Conservation (phyloP, 78 protist genomes). For the Trichosphaerium sp. region DNA sequence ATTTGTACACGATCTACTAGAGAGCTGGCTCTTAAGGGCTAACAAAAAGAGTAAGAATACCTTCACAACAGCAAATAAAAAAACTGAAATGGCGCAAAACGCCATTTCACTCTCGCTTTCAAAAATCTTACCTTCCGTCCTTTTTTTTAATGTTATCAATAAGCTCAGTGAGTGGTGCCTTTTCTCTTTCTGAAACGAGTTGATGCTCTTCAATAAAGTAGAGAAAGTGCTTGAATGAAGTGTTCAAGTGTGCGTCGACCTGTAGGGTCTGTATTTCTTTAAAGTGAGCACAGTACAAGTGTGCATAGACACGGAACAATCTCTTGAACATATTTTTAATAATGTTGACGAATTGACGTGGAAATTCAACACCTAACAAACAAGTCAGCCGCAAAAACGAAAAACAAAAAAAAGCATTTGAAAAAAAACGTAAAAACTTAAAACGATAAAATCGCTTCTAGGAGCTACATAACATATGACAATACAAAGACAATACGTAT, state of each 20-base stretch:
- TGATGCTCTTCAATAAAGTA: slow-evolving; percentile 41
- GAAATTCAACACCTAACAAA: slow-evolving; percentile 49
- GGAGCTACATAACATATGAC: too few species aligned
- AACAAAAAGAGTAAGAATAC: too few species aligned
- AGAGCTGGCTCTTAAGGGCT: too few species aligned
- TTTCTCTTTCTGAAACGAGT: slow-evolving; percentile 50
- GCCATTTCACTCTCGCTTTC: too few species aligned
- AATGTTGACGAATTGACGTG: slow-evolving; percentile 55
- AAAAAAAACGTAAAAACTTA: too few species aligned
- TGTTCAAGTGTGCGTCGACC: slow-evolving; percentile 68
- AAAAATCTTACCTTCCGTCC: too few species aligned
- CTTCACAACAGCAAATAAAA: too few species aligned
- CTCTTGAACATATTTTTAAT: slow-evolving; percentile 73
- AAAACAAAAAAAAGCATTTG: too few species aligned
- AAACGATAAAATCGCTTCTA: too few species aligned
- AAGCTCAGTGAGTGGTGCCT: slow-evolving; percentile 47
- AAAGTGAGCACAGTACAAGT: slow-evolving; percentile 81
- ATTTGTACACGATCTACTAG: too few species aligned
- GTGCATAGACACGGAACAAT: slow-evolving; percentile 91
- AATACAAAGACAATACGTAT: neutral
- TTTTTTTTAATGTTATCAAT: slow-evolving; percentile 44
- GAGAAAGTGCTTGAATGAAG: slow-evolving; percentile 41
- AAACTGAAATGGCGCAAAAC: too few species aligned
- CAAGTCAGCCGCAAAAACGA: too few species aligned
- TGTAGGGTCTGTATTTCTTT: slow-evolving; percentile 43